Conservation (phyloP, 805 yeast genomes). For the Ogataea philodendri region DNA sequence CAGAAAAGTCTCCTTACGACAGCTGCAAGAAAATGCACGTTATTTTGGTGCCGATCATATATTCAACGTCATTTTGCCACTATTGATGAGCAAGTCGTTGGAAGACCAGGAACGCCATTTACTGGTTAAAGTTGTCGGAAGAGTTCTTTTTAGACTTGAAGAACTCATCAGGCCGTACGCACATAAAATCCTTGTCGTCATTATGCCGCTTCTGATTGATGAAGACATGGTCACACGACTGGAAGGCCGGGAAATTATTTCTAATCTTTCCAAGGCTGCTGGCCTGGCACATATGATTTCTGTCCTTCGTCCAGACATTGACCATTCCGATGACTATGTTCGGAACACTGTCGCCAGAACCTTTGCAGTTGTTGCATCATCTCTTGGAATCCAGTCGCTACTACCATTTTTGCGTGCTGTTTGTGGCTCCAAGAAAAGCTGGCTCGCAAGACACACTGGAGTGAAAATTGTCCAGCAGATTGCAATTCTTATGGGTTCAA, state of each 20-base stretch:
- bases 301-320: conserved; percentile 77
- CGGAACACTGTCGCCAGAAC: conserved; percentile 74
- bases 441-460: conserved; percentile 87
- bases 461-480: conserved; percentile 72
- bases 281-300: conserved; percentile 82
- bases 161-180: conserved; percentile 69
- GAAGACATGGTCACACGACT: conserved; percentile 71
- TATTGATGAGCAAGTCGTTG: conserved; percentile 65
- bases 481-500: conserved; percentile 64
- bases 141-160: conserved; percentile 65
- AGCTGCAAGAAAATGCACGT: conserved; percentile 60
- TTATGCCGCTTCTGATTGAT: conserved; percentile 77
- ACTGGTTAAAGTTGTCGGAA: conserved; percentile 69
- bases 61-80: conserved; percentile 70
- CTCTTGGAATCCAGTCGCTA: conserved; percentile 68
- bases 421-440: conserved; percentile 67
- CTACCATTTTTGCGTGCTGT: conserved; percentile 83
- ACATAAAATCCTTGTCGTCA: conserved; percentile 65
- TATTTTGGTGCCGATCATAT: conserved; percentile 67
- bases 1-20: conserved; percentile 68
- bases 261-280: conserved; percentile 73
- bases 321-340: conserved; percentile 75
- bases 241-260: conserved; percentile 77
- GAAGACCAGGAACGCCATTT: conserved; percentile 84
- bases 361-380: conserved; percentile 78